Conservation (phyloP, 78 protist genomes). For the Dictyostelium brefeldianum region DNA sequence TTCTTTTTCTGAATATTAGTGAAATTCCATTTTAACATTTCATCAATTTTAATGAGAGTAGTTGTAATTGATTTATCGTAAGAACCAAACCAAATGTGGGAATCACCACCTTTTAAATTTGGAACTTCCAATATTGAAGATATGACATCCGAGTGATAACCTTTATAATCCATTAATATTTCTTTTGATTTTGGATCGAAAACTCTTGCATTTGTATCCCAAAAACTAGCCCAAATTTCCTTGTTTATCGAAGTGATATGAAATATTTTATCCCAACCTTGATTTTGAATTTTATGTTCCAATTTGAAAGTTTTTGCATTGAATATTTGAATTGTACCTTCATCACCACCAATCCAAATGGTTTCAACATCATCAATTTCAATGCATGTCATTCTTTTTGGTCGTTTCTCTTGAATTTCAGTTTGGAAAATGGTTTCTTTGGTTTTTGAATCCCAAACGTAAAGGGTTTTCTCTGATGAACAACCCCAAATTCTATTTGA, state of each 20-base stretch:
- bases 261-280: conserved; percentile 72
- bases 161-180: conserved; percentile 9
- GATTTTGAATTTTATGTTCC: conserved; percentile 40
- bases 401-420: conserved; percentile 56
- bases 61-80: conserved; percentile 47
- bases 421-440: conserved; percentile 36
- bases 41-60: not conserved
- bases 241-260: conserved; percentile 9
- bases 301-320: conserved; percentile 56
- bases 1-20: conserved; percentile 18
- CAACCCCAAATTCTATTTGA: conserved; percentile 69
- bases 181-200: conserved; percentile 68
- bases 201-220: conserved; percentile 60
- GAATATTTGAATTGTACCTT: conserved; percentile 67
- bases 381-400: conserved; percentile 43
- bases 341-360: conserved; percentile 79
- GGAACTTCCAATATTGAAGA: conserved; percentile 70
- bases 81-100: conserved; percentile 57
- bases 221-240: conserved; percentile 36
- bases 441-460: conserved; percentile 53
- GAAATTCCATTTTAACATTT: conserved; percentile 9
- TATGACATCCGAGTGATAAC: conserved; percentile 53
- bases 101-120: conserved; percentile 55
- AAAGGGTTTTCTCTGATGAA: conserved; percentile 21
- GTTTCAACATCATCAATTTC: conserved; percentile 57